Evolutionary conservation across 495 filamentous ascomycete species (phyloP).

Genomic region (Xylaria scruposa): DNA sequence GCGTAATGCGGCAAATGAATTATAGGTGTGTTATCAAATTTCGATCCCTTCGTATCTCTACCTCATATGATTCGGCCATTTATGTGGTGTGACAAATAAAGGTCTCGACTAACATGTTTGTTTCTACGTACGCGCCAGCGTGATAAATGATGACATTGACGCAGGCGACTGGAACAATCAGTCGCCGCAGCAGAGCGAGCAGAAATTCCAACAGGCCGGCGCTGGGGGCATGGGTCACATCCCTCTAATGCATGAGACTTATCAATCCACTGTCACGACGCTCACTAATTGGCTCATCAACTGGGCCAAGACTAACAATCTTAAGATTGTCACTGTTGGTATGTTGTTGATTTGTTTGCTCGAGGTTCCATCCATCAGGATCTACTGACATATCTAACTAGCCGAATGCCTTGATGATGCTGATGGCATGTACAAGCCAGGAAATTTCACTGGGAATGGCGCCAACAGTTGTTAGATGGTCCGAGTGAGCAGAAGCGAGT

Average conservation of each 20-base stretch:
- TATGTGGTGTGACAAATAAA: neutral
- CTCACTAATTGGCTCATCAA: conserved; percentile 59
- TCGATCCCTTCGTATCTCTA: neutral
- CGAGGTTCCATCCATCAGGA: neutral
- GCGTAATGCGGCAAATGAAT: conserved; percentile 52
- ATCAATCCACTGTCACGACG: conserved; percentile 53
- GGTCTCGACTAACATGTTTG: neutral
- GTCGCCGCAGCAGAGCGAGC: conserved; percentile 50
- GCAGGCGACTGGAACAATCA: conserved; percentile 61
- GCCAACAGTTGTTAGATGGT: conserved; percentile 30
- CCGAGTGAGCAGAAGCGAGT: neutral
- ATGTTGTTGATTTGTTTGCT: conserved; percentile 27
- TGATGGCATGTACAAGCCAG: conserved; percentile 51
- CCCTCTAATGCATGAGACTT: conserved; percentile 63
- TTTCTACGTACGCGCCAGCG: conserved; percentile 31
- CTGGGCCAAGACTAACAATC: conserved; percentile 59
- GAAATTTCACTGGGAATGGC: conserved; percentile 44
- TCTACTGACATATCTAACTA: conserved; percentile 34
- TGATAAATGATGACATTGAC: conserved; percentile 63
- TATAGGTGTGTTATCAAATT: conserved; percentile 34
- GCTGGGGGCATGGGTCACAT: conserved; percentile 58
- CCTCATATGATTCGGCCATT: neutral
- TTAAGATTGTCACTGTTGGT: conserved; percentile 61
- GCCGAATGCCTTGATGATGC: conserved; percentile 59
- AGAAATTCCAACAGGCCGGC: conserved; percentile 53